These are phyloP conservation scores for Furcasterigmium furcatum DNA, from an alignment of 2,329 filamentous ascomycete species.

Conservation along the genomic window DNA sequence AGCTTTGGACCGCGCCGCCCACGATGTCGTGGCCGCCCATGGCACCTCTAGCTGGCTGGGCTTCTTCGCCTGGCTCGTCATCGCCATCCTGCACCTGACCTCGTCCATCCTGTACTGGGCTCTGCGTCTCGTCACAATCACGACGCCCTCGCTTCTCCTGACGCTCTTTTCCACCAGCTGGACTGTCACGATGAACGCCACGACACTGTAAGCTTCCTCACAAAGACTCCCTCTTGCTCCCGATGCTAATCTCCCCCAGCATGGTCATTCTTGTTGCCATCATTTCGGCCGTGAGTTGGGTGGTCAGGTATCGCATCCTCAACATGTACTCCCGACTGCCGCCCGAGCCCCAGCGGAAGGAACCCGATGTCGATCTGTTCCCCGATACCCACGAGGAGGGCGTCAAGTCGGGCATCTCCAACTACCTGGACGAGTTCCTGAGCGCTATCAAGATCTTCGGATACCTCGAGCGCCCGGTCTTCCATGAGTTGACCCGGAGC, in stretches of 20 bases:
- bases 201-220: slow-evolving; percentile 67
- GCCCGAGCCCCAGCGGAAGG: slow-evolving; percentile 91
- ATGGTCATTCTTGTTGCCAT: slow-evolving; percentile 75
- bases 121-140: slow-evolving; percentile 83
- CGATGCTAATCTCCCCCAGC: slow-evolving; percentile 31
- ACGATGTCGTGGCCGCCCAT: slow-evolving; percentile 27
- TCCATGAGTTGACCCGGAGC: slow-evolving; percentile 93
- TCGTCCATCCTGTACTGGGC: slow-evolving; percentile 70
- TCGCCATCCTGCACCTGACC: slow-evolving; percentile 51
- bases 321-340: slow-evolving; percentile 96
- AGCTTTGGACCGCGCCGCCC: slow-evolving; percentile 30
- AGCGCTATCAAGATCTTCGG: slow-evolving; percentile 99
- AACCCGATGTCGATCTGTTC: slow-evolving; percentile 92
- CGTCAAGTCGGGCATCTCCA: slow-evolving; percentile 86
- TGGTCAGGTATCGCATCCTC: slow-evolving; percentile 90
- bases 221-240: background rate
- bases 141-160: slow-evolving; percentile 84
- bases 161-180: slow-evolving; percentile 86
- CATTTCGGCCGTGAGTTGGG: slow-evolving; percentile 86
- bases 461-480: slow-evolving; percentile 92
- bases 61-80: slow-evolving; percentile 50
- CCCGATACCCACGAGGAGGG: slow-evolving; percentile 89
- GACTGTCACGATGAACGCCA: slow-evolving; percentile 98
- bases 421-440: slow-evolving; percentile 95
- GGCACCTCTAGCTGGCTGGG: slow-evolving; percentile 54